These are phyloP conservation scores for Magnolia sinica DNA, from an alignment of 164 flowering plant genomes.

Conservation along the genomic window DNA sequence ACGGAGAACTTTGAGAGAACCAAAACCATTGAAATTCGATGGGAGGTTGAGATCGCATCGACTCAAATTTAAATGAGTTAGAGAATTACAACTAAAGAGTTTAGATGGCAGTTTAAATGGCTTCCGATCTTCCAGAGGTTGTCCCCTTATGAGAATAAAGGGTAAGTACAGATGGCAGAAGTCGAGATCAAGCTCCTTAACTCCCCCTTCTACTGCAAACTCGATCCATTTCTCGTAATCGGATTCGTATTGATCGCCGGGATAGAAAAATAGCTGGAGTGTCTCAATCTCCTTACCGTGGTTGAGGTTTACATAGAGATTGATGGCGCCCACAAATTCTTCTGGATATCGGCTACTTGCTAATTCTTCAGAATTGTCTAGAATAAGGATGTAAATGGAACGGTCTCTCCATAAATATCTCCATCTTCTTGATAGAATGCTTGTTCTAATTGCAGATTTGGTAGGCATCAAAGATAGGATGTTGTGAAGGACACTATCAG, in stretches of 20 bases:
- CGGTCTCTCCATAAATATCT: not conserved
- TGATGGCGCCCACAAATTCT: slow-evolving; percentile 2
- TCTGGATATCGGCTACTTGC: not conserved
- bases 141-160: not conserved
- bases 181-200: slow-evolving; percentile 12
- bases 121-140: not conserved
- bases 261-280: slow-evolving; percentile 6
- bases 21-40: slow-evolving; percentile 5
- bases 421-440: slow-evolving; percentile 13
- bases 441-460: slow-evolving; percentile 8
- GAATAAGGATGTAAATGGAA: not conserved
- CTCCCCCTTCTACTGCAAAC: slow-evolving; percentile 4
- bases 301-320: slow-evolving; percentile 6
- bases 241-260: not conserved
- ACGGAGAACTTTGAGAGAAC: slow-evolving; percentile 11
- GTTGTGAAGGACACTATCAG: slow-evolving; percentile 3
- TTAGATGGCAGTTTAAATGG: not conserved
- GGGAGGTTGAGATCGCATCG: slow-evolving; percentile 7
- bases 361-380: slow-evolving; percentile 13
- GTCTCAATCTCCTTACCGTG: not conserved
- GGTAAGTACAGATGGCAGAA: not conserved
- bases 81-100: slow-evolving; percentile 4
- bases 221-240: slow-evolving; percentile 11
- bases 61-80: slow-evolving; percentile 3
- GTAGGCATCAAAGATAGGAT: slow-evolving; percentile 11